Base-by-base conservation (phyloP, 1,139 yeast species). In the Pneumocystis sp. region DNA sequence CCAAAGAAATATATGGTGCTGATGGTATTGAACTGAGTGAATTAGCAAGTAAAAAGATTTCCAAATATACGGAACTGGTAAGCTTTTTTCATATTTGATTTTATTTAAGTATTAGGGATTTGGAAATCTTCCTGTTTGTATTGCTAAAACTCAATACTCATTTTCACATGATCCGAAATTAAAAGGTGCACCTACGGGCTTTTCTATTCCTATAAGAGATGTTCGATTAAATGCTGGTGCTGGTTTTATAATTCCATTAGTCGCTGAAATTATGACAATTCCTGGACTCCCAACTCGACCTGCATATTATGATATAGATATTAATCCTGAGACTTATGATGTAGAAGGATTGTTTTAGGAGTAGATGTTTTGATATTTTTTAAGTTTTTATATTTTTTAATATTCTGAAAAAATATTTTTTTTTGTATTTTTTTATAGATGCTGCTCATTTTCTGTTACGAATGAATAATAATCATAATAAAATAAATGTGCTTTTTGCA, bases 281-380 rank as follows among this genome's bases (percentile, higher is more conserved):
- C 98, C 98, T 39, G 98, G 98, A 68, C 82, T 93, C 75, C 96
- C 97, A 67, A 93, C 97, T 35, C 93, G 89, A 74, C 86, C 96
- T 77, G 97, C 97, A 60, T 93, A 89, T 80, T 89, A 91, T 96
- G 88, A 91, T 75, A 96, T 93, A 67, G 97, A 93, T 77, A 95
- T 93, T 69, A 86, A 87, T 74, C 2, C 61, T 8, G 91, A 86
- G 65, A 86, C 89, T 67, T 97, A 97, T 67, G 95, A 91, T 74
- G 91, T 93, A 72, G 96, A 89, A 72, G 98, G 98, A 65, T 83
- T 93, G 78, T 91, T 91, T 76, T 91, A 81, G 76, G 12, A 40
- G 19, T 25, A n/a, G 21, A 19, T 19, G 19, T 44, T 44, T 44
- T 7, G 25, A 10, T 21, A 25, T 25, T 50, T 25, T 25, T 50